Evolutionary conservation across 1,139 yeast species (phyloP).

Genomic region (Nakaseomyces bracarensis): DNA sequence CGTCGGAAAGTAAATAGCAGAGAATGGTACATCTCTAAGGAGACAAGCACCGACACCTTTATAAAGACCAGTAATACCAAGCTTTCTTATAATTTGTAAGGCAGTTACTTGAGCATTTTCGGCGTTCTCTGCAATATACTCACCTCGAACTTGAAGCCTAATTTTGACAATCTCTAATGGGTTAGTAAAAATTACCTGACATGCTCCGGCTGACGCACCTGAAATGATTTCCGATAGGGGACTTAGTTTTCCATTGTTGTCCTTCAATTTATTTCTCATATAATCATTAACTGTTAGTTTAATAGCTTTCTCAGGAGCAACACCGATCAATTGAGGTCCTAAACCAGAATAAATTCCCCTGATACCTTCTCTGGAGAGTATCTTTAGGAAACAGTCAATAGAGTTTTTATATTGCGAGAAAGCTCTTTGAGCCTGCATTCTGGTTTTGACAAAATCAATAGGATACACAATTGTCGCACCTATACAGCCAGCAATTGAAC

Average conservation of each 20-base stretch:
- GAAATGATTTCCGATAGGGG: conserved; percentile 71
- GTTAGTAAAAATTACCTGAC: conserved; percentile 93
- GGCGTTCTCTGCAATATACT: conserved; percentile 32
- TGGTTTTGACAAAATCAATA: conserved; percentile 88
- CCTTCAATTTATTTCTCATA: conserved; percentile 65
- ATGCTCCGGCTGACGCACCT: conserved; percentile 92
- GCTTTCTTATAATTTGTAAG: conserved; percentile 60
- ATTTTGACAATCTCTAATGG: conserved; percentile 95
- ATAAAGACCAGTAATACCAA: conserved; percentile 81
- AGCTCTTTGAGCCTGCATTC: conserved; percentile 93
- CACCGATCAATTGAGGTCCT: conserved; percentile 92
- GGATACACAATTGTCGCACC: conserved; percentile 99
- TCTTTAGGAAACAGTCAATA: conserved; percentile 76
- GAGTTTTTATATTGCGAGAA: conserved; percentile 65
- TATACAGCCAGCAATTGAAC: conserved; percentile 94
- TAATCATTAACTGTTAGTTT: conserved; percentile 90
- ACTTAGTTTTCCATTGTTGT: conserved; percentile 47
- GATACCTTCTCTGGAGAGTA: conserved; percentile 68
- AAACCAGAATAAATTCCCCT: conserved; percentile 89
- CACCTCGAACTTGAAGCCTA: conserved; percentile 91
- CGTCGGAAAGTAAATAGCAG: conserved; percentile 95
- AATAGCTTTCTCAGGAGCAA: conserved; percentile 97
- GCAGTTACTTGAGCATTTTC: conserved; percentile 44
- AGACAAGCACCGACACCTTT: conserved; percentile 90
- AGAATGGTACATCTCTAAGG: conserved; percentile 91